Percentiles rank a stretch among this genome's conserved stretches.
phyloP scores from a whole-genome alignment of 352 stramenopile genomes.

The Globisporangium nunn region DNA sequence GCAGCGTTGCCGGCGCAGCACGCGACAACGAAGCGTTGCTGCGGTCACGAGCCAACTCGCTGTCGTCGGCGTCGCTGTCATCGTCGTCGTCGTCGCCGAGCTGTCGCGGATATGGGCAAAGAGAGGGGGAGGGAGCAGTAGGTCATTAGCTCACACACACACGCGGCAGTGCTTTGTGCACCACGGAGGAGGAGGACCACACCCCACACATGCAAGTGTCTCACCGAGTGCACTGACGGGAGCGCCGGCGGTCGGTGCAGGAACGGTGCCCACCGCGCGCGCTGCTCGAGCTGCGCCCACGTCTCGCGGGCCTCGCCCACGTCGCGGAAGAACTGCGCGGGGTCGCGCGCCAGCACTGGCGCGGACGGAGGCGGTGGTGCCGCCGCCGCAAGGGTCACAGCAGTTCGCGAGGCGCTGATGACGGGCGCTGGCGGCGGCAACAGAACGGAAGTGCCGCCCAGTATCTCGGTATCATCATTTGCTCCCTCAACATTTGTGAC shows the following conservation, averaged over 20 bases:
- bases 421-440: background rate
- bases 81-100: slow-evolving; percentile 14
- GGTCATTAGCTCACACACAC: background rate
- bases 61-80: slow-evolving; percentile 3
- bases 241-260: slow-evolving; percentile 36
- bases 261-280: slow-evolving; percentile 34
- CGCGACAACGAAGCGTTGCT: background rate
- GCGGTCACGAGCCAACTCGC: background rate
- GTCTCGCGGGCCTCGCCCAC: slow-evolving; percentile 42
- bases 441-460: background rate
- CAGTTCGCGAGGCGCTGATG: background rate
- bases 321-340: slow-evolving; percentile 27
- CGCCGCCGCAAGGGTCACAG: too few relatives aligned
- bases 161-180: background rate
- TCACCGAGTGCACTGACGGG: slow-evolving; percentile 33
- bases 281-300: slow-evolving; percentile 57
- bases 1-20: slow-evolving; percentile 13
- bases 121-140: background rate
- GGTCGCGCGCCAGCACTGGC: slow-evolving; percentile 2
- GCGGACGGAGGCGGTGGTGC: background rate
- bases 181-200: slow-evolving; percentile 13
- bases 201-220: background rate
- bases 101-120: background rate
- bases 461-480: background rate
- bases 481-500: background rate